phyloP scores from a whole-genome alignment of 306 rosid genomes.

The Abrus pulchellus region DNA sequence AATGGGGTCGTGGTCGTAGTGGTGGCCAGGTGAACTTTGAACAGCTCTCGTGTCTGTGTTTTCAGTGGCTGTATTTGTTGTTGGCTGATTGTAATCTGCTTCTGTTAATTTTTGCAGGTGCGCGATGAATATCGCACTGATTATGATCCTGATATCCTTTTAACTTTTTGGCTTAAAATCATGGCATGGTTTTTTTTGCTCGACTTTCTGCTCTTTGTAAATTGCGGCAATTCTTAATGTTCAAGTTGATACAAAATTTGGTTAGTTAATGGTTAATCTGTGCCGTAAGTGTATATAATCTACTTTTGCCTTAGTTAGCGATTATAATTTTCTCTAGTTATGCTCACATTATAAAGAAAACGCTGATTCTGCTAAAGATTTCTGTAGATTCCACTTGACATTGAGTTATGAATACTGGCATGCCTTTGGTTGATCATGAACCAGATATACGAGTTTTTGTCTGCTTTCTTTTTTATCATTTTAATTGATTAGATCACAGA shows the following conservation, averaged over 20 bases:
- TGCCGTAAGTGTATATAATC: neutral
- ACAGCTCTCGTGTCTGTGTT: constrained; percentile 6
- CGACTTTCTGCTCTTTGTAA: constrained; percentile 5
- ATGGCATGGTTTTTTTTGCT: neutral
- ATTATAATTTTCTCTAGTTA: neutral
- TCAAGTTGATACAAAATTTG: neutral
- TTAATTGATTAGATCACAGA: neutral
- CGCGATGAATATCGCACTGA: constrained; percentile 98
- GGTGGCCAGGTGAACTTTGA: constrained; percentile 89
- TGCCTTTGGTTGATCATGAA: neutral
- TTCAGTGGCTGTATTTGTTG: constrained; percentile 10
- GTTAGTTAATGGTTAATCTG: neutral
- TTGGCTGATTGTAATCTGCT: constrained; percentile 33
- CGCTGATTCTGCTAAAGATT: neutral
- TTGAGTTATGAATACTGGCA: constrained; percentile 8
- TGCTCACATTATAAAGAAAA: constrained; percentile 3
- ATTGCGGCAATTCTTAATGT: neutral
- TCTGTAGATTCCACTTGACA: neutral
- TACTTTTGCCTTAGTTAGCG: neutral
- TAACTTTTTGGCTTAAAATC: constrained; percentile 1
- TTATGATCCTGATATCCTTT: constrained; percentile 99
- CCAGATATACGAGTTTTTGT: neutral
- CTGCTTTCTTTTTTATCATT: neutral
- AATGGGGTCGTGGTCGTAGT: constrained; percentile 99
- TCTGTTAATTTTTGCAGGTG: constrained; percentile 65